These are phyloP conservation scores for Colletotrichum lupini DNA, from an alignment of 2,329 filamentous ascomycete genomes.

Conservation along the genomic window DNA sequence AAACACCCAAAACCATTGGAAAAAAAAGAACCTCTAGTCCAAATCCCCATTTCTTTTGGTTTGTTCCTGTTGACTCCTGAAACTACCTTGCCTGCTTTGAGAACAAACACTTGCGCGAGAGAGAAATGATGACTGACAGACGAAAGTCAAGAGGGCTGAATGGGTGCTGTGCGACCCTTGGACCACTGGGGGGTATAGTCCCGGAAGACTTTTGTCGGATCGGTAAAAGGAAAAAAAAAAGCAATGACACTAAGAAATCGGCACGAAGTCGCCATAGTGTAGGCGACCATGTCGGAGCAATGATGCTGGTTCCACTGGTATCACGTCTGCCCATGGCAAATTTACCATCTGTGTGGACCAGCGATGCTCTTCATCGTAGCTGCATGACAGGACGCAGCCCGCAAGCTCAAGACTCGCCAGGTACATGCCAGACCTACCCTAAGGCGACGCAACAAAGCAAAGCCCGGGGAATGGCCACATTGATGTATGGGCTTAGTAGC, in stretches of 20 bases:
- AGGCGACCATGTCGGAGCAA: slow-evolving; percentile 26
- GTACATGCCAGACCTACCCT: not conserved
- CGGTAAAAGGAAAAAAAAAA: slow-evolving; percentile 5
- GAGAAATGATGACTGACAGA: not conserved
- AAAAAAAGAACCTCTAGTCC: slow-evolving; percentile 12
- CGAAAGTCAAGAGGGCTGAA: slow-evolving; percentile 5
- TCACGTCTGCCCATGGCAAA: slow-evolving; percentile 13
- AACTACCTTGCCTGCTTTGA: slow-evolving; percentile 29
- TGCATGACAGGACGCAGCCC: not conserved
- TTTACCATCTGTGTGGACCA: slow-evolving; percentile 22
- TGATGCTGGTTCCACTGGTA: slow-evolving; percentile 22
- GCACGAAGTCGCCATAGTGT: slow-evolving; percentile 32
- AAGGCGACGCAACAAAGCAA: not conserved
- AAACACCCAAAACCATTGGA: slow-evolving; percentile 8
- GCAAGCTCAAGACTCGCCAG: slow-evolving; percentile 1
- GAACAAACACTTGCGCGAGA: slow-evolving; percentile 4
- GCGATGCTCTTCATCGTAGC: slow-evolving; percentile 16
- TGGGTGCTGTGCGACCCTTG: slow-evolving; percentile 11
- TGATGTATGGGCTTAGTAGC: slow-evolving; percentile 56
- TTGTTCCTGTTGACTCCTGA: slow-evolving; percentile 27
- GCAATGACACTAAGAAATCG: slow-evolving; percentile 30
- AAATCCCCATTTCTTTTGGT: slow-evolving; percentile 7
- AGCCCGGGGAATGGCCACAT: not conserved
- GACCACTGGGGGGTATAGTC: slow-evolving; percentile 29
- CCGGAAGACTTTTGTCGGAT: not conserved